Evolutionary conservation across 2,329 filamentous ascomycete genomes (phyloP), one percentile per base, ranked within the genome.

Genomic region (Stachybotrys elegans): DNA sequence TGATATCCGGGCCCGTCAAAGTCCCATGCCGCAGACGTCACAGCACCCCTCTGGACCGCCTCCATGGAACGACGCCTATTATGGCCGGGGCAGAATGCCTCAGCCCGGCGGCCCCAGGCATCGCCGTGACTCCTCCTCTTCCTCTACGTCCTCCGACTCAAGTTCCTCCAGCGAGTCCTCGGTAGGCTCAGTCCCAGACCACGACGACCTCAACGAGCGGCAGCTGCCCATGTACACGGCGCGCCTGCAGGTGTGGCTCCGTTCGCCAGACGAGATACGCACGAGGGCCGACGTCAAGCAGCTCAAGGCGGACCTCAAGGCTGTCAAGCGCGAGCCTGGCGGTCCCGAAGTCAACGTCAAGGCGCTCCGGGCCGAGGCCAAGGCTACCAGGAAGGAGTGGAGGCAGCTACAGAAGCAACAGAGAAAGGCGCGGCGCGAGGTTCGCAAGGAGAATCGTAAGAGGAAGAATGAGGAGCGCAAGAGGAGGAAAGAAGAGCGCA

Each of bases 181-280:
- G 3, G 59, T 79, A 43, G 76, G 71, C 27, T 79, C 75, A 3
- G 71, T 82, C 1, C 75, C 76, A 0, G 69, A 74, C 43, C 73
- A 73, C 52, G 72, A 79, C 45, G 68, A 75, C 34, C 62, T 81
- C 3, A 58, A 57, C 12, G 70, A 72, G 42, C 53, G 62, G 16
- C 76, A 79, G 55, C 62, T 81, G 2, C 69, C 73, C 2, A 47
- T 71, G 1, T 69, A 71, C 13, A 67, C 67, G 37, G 55, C 64
- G 12, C 66, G 67, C 4, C 62, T 83, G 14, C 51, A 64, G 19
- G 57, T 64, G 7, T 81, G 76, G 75, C 66, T 77, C 2, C 59
- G 67, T 8, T 64, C 70, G 29, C 75, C 77, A 0, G 69, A 77
- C 1, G 64, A 74, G 41, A 65, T 68, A 6, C 68, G 76, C 48